A percentile compares a stretch with the other conserved stretches of the same genome.
Evolutionary conservation across 176 grass and related monocot species (phyloP).

Genomic region (Oryza punctata): DNA sequence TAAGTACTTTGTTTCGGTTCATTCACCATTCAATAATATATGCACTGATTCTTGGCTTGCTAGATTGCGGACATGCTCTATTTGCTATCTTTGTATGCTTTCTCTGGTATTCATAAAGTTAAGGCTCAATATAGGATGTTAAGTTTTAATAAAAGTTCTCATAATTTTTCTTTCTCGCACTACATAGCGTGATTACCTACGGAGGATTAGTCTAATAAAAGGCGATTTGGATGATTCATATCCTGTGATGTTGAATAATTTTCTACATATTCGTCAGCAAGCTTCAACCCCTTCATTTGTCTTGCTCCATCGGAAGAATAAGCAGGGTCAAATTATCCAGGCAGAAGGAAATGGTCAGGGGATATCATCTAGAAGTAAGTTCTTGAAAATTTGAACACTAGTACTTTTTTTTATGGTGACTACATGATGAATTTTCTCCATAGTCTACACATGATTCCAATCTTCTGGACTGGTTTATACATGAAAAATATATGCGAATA

Average conservation of each 20-base stretch:
- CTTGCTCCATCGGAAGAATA: too few relatives aligned
- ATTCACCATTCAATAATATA: not conserved
- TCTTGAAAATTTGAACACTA: not conserved
- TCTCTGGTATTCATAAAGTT: not conserved
- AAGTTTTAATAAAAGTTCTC: not conserved
- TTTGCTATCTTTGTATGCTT: not conserved
- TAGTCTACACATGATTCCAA: not conserved
- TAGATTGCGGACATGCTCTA: not conserved
- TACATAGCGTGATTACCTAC: not conserved
- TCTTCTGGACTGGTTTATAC: not conserved
- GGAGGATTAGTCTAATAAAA: constrained; percentile 4
- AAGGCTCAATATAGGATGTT: not conserved
- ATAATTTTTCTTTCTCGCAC: not conserved
- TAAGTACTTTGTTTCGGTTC: not conserved
- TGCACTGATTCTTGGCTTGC: not conserved
- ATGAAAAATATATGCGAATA: not conserved
- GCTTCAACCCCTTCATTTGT: too few relatives aligned
- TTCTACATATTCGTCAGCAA: not conserved
- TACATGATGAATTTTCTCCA: not conserved
- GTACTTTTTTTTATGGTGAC: not conserved
- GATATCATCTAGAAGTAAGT: constrained; percentile 2
- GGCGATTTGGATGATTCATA: not conserved
- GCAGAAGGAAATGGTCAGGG: not conserved
- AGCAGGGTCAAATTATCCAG: not conserved
- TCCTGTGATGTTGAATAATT: not conserved